Evolutionary conservation across 2,329 filamentous ascomycete genomes (phyloP), one percentile per base, ranked within the genome.

Genomic region (Colletotrichum lupini): DNA sequence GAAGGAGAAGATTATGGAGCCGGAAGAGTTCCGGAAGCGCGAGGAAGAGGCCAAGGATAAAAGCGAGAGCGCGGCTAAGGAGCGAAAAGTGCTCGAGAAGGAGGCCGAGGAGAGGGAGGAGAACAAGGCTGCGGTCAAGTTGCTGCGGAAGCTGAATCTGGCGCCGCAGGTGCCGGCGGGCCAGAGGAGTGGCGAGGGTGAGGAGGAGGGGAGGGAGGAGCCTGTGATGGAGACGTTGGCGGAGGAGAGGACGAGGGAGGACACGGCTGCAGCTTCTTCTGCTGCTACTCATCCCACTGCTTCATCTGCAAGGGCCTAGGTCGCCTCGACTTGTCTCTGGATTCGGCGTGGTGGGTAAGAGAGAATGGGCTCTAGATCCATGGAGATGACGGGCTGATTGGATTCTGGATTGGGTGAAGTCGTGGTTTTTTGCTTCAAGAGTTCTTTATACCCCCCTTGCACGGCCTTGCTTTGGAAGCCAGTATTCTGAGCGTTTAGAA

Each of bases 41-140:
- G 89, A 93, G 76, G 91, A 92, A 77, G 90, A 87, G 37, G 84
- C 88, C 75, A 87, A 84, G 74, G 91, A 93, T 64, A 87, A 89
- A 79, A 91, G 87, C 76, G 85, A 92, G 81, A 88, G 91, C 76
- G 87, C 89, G 52, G 83, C 85, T 68, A 86, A 82, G 76, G 88
- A 90, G 78, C 82, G 85, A 69, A 79, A 83, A 72, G 81, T 86
- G 37, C 75, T 86, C 61, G 82, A 84, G 76, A 78, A 81, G 77
- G 81, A 85, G 76, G 79, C 81, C 61, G 78, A 77, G 52, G 78
- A 79, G 73, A 94, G 81, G 72, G 80, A 75, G 32, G 77, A 76
- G 72, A 77, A 75, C 26, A 71, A 57, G n/a, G 75, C 75, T 1
- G 74, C 76, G 32, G 74, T 78, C 4, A 81, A 78, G 75, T 73